Conservation (phyloP, 2,329 filamentous ascomycete genomes). For the Claviceps spartinae region DNA sequence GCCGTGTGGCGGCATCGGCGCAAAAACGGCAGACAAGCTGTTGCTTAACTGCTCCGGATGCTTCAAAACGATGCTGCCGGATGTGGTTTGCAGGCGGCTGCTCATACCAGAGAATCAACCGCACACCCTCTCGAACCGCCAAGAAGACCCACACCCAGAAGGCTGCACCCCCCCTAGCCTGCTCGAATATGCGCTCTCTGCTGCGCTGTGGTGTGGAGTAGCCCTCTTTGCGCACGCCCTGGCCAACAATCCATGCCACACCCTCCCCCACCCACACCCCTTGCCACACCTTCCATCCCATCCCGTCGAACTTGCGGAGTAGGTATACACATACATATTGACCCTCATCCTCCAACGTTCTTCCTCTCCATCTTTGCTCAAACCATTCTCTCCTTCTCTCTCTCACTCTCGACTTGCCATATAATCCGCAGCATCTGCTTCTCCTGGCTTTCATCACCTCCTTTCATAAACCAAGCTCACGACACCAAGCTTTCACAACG, state of each 20-base stretch:
- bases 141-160: neutral
- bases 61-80: too few relatives aligned
- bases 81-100: neutral
- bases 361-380: conserved; percentile 1
- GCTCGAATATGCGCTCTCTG: neutral
- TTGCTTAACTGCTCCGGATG: too few relatives aligned
- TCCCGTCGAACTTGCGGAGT: neutral
- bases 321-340: conserved; percentile 10
- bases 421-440: neutral
- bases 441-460: neutral
- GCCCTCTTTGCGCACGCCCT: neutral
- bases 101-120: conserved; percentile 1
- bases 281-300: neutral
- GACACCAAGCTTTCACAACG: neutral
- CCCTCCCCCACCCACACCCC: neutral
- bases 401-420: neutral
- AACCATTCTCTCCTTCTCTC: conserved; percentile 4
- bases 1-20: too few relatives aligned
- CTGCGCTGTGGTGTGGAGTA: neutral
- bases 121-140: neutral
- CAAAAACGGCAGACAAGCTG: too few relatives aligned
- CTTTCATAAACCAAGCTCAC: neutral
- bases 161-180: neutral
- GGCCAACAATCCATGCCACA: neutral
- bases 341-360: conserved; percentile 9